A percentile compares a stretch with the other conserved stretches of the same genome.
Evolutionary conservation across 1,284 basidiomycete species (phyloP).

Genomic region (Cutaneotrichosporon sp.): DNA sequence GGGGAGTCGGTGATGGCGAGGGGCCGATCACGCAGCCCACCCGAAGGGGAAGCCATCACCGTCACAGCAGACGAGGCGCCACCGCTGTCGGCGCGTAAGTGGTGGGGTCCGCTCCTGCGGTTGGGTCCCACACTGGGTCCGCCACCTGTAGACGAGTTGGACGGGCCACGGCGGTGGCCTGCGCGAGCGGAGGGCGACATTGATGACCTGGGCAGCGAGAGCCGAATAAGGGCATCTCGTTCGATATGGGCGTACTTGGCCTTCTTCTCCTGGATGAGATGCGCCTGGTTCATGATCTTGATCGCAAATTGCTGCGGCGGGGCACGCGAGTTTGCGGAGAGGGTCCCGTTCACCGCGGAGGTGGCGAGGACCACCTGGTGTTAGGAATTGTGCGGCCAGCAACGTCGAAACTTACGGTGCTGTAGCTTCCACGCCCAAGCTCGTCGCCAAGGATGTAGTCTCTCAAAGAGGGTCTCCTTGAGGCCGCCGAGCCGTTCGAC

Average conservation of each 20-base stretch:
- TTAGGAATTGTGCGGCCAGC: neutral
- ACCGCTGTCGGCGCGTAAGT: slow-evolving; percentile 10
- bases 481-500: slow-evolving; percentile 21
- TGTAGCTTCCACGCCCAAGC: slow-evolving; percentile 53
- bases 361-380: slow-evolving; percentile 12
- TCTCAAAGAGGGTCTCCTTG: slow-evolving; percentile 33
- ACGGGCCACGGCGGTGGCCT: slow-evolving; percentile 26
- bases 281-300: slow-evolving; percentile 58
- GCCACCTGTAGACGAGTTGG: slow-evolving; percentile 35
- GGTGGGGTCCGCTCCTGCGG: neutral
- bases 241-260: slow-evolving; percentile 60
- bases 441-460: slow-evolving; percentile 53
- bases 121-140: slow-evolving; percentile 7
- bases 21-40: slow-evolving; percentile 8
- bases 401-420: slow-evolving; percentile 38
- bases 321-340: slow-evolving; percentile 7
- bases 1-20: slow-evolving; percentile 2
- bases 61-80: neutral
- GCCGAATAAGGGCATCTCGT: slow-evolving; percentile 56
- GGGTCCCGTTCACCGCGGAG: neutral
- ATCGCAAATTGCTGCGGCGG: slow-evolving; percentile 52
- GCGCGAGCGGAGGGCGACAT: neutral
- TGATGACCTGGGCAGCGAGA: slow-evolving; percentile 46
- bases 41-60: slow-evolving; percentile 6
- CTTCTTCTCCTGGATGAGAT: slow-evolving; percentile 57